phyloP scores from a whole-genome alignment of 2,329 filamentous ascomycete species.

The Fusarium musae region DNA sequence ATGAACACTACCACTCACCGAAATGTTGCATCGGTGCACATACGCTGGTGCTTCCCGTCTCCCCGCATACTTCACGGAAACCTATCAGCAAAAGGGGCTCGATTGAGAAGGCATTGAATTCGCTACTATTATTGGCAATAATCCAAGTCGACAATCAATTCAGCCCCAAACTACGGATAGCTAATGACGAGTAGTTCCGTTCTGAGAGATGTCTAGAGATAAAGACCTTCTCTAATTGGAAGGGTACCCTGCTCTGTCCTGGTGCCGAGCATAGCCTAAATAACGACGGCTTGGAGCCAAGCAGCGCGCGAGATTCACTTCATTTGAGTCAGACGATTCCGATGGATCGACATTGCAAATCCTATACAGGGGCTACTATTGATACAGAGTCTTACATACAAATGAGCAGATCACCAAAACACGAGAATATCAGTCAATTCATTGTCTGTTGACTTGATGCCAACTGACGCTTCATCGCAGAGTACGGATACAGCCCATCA shows the following conservation, averaged over 20 bases:
- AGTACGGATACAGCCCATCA: not conserved
- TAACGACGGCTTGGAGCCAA: slow-evolving; percentile 27
- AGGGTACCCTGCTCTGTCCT: slow-evolving; percentile 15
- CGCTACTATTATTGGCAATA: not conserved
- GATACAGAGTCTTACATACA: not conserved
- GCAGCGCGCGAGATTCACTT: slow-evolving; percentile 26
- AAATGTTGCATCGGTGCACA: not conserved
- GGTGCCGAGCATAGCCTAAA: slow-evolving; percentile 17
- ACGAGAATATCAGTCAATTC: slow-evolving; percentile 1
- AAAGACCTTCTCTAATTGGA: slow-evolving; percentile 25
- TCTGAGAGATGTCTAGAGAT: slow-evolving; percentile 2
- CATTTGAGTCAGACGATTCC: slow-evolving; percentile 32
- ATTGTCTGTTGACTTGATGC: not conserved
- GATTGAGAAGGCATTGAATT: not conserved
- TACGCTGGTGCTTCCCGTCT: not conserved
- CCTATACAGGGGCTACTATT: slow-evolving; percentile 10
- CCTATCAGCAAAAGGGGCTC: slow-evolving; percentile 3
- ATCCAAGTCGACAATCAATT: slow-evolving; percentile 3
- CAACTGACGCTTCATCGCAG: not conserved
- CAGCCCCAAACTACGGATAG: not conserved
- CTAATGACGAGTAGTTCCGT: slow-evolving; percentile 4
- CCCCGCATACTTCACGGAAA: not conserved
- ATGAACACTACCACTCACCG: not conserved
- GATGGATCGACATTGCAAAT: slow-evolving; percentile 38
- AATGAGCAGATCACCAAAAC: not conserved